Conservation (phyloP, 495 filamentous ascomycete genomes). For the Neurospora sp. region DNA sequence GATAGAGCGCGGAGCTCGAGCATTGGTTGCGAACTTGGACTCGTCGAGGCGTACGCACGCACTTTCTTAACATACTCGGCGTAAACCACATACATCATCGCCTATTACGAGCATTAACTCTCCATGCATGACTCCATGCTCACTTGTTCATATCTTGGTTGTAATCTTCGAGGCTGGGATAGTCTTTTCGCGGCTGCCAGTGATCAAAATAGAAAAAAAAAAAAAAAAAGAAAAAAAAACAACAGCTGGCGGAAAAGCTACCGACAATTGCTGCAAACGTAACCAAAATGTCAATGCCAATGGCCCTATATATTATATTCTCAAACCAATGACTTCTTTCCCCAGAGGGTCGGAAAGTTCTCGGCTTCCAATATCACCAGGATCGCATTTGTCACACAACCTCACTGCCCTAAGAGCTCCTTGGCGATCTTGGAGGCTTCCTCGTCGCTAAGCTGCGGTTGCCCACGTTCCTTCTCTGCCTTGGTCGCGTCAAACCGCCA, state of each 20-base stretch:
- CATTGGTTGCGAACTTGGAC: neutral
- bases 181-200: neutral
- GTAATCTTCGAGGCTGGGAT: neutral
- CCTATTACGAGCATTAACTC: neutral
- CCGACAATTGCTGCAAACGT: neutral
- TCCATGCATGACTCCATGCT: neutral
- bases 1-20: neutral
- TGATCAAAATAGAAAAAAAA: neutral
- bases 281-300: neutral
- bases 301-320: neutral
- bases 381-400: neutral
- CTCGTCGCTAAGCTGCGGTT: slow-evolving; percentile 27
- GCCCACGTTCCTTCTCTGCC: slow-evolving; percentile 36
- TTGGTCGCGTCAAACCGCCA: slow-evolving; percentile 74
- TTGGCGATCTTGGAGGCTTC: slow-evolving; percentile 25
- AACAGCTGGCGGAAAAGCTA: neutral
- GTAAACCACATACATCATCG: neutral
- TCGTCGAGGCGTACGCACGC: neutral
- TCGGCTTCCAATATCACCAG: neutral
- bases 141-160: neutral
- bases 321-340: neutral
- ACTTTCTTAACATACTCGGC: neutral
- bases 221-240: neutral
- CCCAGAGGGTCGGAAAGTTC: neutral
- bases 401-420: slow-evolving; percentile 35